These are phyloP conservation scores for Gossypium schwendimanii DNA, from an alignment of 441 rosid species.

Conservation along the genomic window DNA sequence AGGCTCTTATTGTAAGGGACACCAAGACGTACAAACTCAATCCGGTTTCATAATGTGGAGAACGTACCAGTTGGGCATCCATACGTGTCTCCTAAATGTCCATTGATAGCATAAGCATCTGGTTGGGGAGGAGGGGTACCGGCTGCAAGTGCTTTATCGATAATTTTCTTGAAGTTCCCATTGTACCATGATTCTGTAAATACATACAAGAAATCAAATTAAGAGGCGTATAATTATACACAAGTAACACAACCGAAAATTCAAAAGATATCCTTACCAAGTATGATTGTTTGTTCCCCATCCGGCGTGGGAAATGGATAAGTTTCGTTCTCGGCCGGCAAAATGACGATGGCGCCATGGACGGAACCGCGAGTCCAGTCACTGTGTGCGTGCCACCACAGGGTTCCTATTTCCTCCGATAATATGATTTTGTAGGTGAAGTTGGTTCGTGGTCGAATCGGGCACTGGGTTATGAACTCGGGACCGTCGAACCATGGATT, in stretches of 20 bases:
- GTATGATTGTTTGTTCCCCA: slow-evolving; percentile 11
- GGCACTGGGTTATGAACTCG: slow-evolving; percentile 56
- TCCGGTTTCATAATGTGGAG: background rate
- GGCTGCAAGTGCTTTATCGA: slow-evolving; percentile 17
- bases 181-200: slow-evolving; percentile 35
- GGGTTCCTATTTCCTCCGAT: slow-evolving; percentile 44
- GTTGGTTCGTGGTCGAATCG: slow-evolving; percentile 37
- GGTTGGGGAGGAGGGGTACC: slow-evolving; percentile 8
- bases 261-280: background rate
- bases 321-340: slow-evolving; percentile 21
- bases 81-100: slow-evolving; percentile 36
- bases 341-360: slow-evolving; percentile 46
- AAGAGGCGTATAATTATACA: background rate
- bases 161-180: slow-evolving; percentile 5
- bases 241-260: background rate
- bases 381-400: slow-evolving; percentile 74
- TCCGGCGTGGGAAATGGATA: slow-evolving; percentile 50
- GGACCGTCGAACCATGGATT: slow-evolving; percentile 73
- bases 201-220: slow-evolving; percentile 13
- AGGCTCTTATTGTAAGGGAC: background rate
- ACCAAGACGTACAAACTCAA: background rate
- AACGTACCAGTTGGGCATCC: slow-evolving; percentile 24
- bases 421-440: slow-evolving; percentile 39
- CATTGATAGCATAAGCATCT: slow-evolving; percentile 40
- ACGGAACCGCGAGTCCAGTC: slow-evolving; percentile 51